phyloP scores from a whole-genome alignment of 1,284 basidiomycete species.

The Ceratobasidium sp. region DNA sequence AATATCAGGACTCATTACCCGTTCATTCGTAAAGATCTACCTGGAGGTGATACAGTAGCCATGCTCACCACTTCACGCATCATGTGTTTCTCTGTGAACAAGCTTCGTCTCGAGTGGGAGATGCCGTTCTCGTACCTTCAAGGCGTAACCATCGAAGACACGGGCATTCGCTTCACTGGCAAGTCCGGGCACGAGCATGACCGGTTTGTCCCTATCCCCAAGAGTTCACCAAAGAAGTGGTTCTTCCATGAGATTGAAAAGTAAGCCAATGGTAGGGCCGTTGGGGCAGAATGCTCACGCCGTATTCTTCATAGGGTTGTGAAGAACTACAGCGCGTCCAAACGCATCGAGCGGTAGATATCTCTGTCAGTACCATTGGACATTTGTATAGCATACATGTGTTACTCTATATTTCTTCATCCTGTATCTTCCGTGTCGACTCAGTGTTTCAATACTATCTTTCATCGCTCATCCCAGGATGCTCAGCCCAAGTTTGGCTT shows the following conservation, averaged over 20 bases:
- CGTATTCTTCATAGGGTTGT: slow-evolving; percentile 26
- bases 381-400: not conserved
- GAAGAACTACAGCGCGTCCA: slow-evolving; percentile 43
- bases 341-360: slow-evolving; percentile 43
- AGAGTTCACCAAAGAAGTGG: slow-evolving; percentile 66
- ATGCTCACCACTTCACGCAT: slow-evolving; percentile 85
- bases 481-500: slow-evolving; percentile 13
- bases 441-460: slow-evolving; percentile 15
- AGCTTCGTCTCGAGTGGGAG: slow-evolving; percentile 92
- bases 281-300: not conserved
- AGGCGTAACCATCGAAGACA: slow-evolving; percentile 89
- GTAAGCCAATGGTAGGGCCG: slow-evolving; percentile 24
- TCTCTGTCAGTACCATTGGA: not conserved
- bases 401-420: not conserved
- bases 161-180: slow-evolving; percentile 88
- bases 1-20: not conserved
- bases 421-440: slow-evolving; percentile 4
- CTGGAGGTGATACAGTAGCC: slow-evolving; percentile 86
- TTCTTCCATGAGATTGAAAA: slow-evolving; percentile 66
- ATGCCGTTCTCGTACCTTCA: slow-evolving; percentile 89
- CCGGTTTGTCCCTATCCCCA: slow-evolving; percentile 66
- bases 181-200: slow-evolving; percentile 66
- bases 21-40: slow-evolving; percentile 68
- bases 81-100: slow-evolving; percentile 88
- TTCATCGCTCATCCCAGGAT: too few relatives aligned